phyloP scores from a whole-genome alignment of 176 grass and related monocot species.

The Zea mays region Zm-B73-REFERENCE-NAM-5.0 NC_050097.1:5530501-5531000 shows the following conservation, averaged over 20 bases:
- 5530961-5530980: not conserved
- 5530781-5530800: conserved; percentile 61
- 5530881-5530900: too few species aligned
- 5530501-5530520: conserved; percentile 82
- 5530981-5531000: conserved; percentile 54
- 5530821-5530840: conserved; percentile 69
- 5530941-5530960: not conserved
- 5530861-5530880: too few species aligned
- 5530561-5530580: conserved; percentile 57
- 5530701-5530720: conserved; percentile 60
- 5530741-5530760: conserved; percentile 44
- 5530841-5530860: conserved; percentile 44
- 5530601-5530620: conserved; percentile 70
- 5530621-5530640: conserved; percentile 93
- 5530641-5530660: conserved; percentile 97
- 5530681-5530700: conserved; percentile 75
- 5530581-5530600: conserved; percentile 90
- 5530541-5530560: conserved; percentile 55
- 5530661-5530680: conserved; percentile 93
- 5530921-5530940: not conserved
- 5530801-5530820: conserved; percentile 60
- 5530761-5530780: conserved; percentile 61
- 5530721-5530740: conserved; percentile 70
- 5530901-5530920: too few species aligned
- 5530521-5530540: conserved; percentile 29